Percentiles rank a stretch among this genome's conserved stretches.
Conservation (phyloP, 108 stramenopile species). For the Ochromonas danica region DNA sequence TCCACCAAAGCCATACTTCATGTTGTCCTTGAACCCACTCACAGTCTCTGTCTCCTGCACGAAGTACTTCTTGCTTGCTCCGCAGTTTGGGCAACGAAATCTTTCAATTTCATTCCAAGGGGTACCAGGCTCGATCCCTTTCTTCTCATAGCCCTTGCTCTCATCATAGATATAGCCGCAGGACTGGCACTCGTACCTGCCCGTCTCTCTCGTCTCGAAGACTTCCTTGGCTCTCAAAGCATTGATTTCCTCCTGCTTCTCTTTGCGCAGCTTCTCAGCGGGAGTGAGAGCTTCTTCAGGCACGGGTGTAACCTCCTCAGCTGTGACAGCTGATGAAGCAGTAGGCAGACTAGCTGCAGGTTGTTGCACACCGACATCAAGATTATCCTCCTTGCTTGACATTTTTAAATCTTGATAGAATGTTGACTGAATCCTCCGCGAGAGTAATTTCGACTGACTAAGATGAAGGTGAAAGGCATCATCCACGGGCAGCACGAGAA, state of each 20-base stretch:
- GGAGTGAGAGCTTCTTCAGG: background rate
- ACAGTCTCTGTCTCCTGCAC: constrained; percentile 78
- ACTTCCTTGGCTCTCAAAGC: constrained; percentile 79
- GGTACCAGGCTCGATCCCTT: constrained; percentile 76
- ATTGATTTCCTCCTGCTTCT: constrained; percentile 45
- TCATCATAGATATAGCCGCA: constrained; percentile 83
- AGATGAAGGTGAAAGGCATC: too few species aligned
- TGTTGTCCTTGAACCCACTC: constrained; percentile 89
- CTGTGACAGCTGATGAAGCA: too few species aligned
- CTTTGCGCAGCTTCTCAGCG: constrained; percentile 10
- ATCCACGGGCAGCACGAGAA: too few species aligned
- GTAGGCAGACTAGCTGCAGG: too few species aligned
- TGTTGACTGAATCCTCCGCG: too few species aligned
- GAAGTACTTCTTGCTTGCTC: constrained; percentile 79
- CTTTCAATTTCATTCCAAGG: constrained; percentile 71
- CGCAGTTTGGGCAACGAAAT: constrained; percentile 86
- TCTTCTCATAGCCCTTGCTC: constrained; percentile 72
- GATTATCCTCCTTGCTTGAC: too few species aligned
- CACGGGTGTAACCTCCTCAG: background rate
- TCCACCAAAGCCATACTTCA: constrained; percentile 83
- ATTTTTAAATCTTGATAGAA: too few species aligned
- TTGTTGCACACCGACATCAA: too few species aligned
- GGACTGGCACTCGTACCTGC: constrained; percentile 73
- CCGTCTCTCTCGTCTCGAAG: constrained; percentile 76
- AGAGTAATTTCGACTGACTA: too few species aligned